Base-by-base conservation (phyloP, 176 grass and related monocot genomes). In the Hordeum vulgare region DNA sequence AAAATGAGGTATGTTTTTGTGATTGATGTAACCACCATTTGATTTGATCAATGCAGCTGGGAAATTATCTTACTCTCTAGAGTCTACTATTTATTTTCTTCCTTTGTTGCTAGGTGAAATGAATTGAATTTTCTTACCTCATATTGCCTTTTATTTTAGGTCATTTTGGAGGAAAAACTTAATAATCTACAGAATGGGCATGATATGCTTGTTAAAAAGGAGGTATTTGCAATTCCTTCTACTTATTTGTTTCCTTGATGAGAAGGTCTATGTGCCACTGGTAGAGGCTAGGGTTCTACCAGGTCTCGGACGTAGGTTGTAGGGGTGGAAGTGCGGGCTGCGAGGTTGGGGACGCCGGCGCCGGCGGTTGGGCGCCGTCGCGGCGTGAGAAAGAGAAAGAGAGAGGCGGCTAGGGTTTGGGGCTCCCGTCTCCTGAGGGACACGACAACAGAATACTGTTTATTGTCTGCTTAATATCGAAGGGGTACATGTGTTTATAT, bases 111-210 rank as follows among this genome's bases (percentile, higher is more conserved):
- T 35, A 51, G 15, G 11, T 79, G 60, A 57, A 57, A 44, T 34
- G 5, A 77, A 67, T 66, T 33, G 25, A 27, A 21, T 74, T 61
- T 77, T 23, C 66, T 14, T 28, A 68, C 71, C n/a, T 91, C 71
- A 73, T 56, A 26, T 72, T 10, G 13, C 67, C 1, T 13, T 23
- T 74, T 39, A 44, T 84, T 23, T 27, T 79, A 96, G 94, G 64
- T 67, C 35, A 42, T 78, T 81, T 86, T 90, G 63, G 86, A 87
- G 77, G 90, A 66, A 91, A 94, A 90, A 72, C n/a, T 94, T 37
- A 87, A 87, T 47, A 90, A 54, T 73, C 71, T 97, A 78, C 91
- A 94, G 53, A 82, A 84, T 84, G 91, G 84, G 21, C 88, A 90
- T 31, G 77, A 94, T 65, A 37, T 75, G 51, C 75, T 94, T 61